Evolutionary conservation across 2,329 filamentous ascomycete genomes (phyloP).

Genomic region (Dactylellina cionopaga): DNA sequence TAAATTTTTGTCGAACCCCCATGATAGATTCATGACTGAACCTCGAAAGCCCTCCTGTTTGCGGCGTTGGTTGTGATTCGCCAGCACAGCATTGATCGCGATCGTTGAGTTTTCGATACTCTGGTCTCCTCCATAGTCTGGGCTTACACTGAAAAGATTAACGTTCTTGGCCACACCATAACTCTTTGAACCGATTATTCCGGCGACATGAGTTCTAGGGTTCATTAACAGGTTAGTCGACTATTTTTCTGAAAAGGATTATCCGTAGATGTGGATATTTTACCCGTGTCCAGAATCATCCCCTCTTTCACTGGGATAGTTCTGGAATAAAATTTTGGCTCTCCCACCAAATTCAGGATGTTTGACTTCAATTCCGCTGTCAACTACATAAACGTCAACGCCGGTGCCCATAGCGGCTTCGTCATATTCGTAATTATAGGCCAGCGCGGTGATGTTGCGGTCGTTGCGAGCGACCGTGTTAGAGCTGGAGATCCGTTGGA

Average conservation of each 20-base stretch:
- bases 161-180: slow-evolving; percentile 20
- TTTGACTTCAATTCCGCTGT: neutral
- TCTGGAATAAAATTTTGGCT: slow-evolving; percentile 4
- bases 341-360: slow-evolving; percentile 13
- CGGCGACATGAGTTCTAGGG: slow-evolving; percentile 9
- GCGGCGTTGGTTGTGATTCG: slow-evolving; percentile 8
- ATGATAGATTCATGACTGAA: slow-evolving; percentile 35
- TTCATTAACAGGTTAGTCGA: neutral
- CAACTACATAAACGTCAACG: slow-evolving; percentile 27
- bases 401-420: slow-evolving; percentile 6
- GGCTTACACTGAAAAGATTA: neutral
- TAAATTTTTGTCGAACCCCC: neutral
- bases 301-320: slow-evolving; percentile 58
- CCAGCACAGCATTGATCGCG: neutral
- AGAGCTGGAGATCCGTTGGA: slow-evolving; percentile 12
- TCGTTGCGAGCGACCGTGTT: neutral
- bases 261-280: neutral
- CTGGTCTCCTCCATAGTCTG: no score
- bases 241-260: neutral
- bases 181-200: slow-evolving; percentile 4
- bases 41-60: slow-evolving; percentile 21
- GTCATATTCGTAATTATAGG: slow-evolving; percentile 23
- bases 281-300: slow-evolving; percentile 34
- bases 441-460: neutral
- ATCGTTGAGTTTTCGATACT: neutral